Evolutionary conservation across 768 basidiomycete species (phyloP), one percentile per base, ranked within the genome.

Genomic region (Serendipita sp.): DNA sequence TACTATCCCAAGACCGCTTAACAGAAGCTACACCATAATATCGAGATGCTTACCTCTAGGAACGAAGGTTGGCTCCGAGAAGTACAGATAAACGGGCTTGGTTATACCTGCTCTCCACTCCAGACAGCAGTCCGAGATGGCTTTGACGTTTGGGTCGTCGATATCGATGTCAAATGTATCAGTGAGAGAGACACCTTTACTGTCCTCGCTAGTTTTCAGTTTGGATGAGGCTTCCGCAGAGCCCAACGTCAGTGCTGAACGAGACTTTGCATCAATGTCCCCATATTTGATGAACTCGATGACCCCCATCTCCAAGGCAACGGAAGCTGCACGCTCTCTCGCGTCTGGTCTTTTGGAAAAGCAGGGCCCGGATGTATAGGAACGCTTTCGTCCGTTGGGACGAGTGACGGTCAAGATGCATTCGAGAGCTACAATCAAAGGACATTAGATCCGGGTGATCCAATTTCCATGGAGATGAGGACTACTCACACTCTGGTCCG

Each of bases 361-460:
- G 1, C 70, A 48, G 13, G 76, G 72, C 29, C 79, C 75, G 0
- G 83, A 82, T 29, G 77, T 76, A 73, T 85, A 86, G 0, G 80
- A 79, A 50, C 83, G 76, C 3, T 72, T 72, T 1, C 71, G 64
- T 16, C 82, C 83, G 36, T 80, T 76, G 0, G 82, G 83, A 23
- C 79, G 81, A 1, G 76, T 80, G 64, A 86, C 80, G 0, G 82
- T 83, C 44, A 86, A 70, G 58, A 83, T 82, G 67, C 85, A 85
- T 63, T 80, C 27, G 10, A 31, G 27, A 10, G 55, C 55, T 60
- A 36, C 10, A 27, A n/a, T 10, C 27, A 60, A n/a, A 15, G 31
- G 52, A 11, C 16, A 53, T 11, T 11, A 53, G 31, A 11, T 50
- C n/a, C 8, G n/a, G 48, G 48, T 8, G 29, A 31, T 18, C 5